Conservation (phyloP, 163 green algal species). For the Volvox carteri region DNA sequence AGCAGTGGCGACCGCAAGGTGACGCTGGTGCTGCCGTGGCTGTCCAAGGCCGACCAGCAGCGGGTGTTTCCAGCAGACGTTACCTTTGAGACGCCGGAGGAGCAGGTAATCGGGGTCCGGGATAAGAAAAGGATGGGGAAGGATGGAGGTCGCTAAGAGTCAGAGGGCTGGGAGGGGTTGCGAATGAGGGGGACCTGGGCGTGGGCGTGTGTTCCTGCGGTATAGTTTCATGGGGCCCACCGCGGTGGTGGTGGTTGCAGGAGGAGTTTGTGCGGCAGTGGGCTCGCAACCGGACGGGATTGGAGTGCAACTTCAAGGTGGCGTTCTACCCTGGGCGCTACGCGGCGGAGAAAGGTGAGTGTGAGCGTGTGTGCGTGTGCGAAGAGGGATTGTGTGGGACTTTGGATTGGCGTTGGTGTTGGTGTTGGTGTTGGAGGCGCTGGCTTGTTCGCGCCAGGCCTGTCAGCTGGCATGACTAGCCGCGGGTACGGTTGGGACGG, state of each 20-base stretch:
- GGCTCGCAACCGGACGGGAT: conserved; percentile 86
- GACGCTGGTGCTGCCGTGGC: conserved; percentile 97
- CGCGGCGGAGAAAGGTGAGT: conserved; percentile 88
- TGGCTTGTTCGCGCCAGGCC: no score
- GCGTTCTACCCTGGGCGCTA: conserved; percentile 94
- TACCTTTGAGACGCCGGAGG: conserved; percentile 90
- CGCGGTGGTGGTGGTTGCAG: conserved; percentile 69
- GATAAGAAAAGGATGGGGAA: no score
- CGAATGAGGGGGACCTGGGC: no score
- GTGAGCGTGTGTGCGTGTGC: neutral
- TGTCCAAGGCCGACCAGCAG: conserved; percentile 89
- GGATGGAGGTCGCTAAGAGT: no score
- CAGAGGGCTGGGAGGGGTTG: no score
- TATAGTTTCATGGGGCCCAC: neutral
- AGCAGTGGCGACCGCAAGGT: conserved; percentile 78
- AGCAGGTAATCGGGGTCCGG: conserved; percentile 57
- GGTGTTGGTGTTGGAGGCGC: no score
- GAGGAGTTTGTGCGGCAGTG: conserved; percentile 93
- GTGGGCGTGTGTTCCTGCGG: no score
- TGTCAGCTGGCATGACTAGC: no score
- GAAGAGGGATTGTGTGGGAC: no score
- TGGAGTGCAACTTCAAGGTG: conserved; percentile 89
- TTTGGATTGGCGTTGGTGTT: no score
- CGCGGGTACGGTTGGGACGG: no score
- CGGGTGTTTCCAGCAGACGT: conserved; percentile 89